phyloP scores from a whole-genome alignment of 495 filamentous ascomycete species.

The Venustampulla echinocandica region DNA sequence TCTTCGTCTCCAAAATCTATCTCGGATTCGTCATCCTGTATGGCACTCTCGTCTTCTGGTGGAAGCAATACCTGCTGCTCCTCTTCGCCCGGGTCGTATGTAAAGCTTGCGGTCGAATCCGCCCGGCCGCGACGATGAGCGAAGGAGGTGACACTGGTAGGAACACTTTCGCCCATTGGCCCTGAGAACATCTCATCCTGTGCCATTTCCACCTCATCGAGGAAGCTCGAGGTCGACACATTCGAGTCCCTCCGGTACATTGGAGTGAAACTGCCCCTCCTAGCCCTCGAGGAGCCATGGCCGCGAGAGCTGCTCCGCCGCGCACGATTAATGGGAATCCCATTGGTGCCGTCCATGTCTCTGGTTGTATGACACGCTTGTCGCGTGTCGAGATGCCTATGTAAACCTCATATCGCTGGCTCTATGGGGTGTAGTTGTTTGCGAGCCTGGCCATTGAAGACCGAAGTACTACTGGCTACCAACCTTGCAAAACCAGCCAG shows the following conservation, averaged over 20 bases:
- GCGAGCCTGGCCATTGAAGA: too few relatives aligned
- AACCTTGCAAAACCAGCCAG: too few relatives aligned
- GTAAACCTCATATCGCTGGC: not conserved
- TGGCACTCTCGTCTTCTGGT: conserved; percentile 21
- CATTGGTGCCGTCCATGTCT: conserved; percentile 15
- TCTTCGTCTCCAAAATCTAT: conserved; percentile 18
- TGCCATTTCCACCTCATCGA: conserved; percentile 98
- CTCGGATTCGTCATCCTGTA: conserved; percentile 21
- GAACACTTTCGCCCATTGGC: conserved; percentile 89
- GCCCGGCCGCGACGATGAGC: conserved; percentile 69
- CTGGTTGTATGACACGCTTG: conserved; percentile 2
- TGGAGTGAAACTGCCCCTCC: not conserved
- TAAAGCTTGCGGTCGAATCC: conserved; percentile 80
- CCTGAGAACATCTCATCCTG: conserved; percentile 94
- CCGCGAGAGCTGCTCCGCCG: conserved; percentile 20
- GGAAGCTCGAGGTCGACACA: conserved; percentile 73
- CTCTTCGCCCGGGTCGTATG: conserved; percentile 70
- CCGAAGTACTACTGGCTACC: too few relatives aligned
- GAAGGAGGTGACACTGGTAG: conserved; percentile 82
- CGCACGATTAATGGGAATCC: conserved; percentile 11
- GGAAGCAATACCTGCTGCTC: conserved; percentile 23
- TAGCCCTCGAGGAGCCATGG: conserved; percentile 12
- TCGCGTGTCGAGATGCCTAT: not conserved
- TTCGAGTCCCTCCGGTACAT: conserved; percentile 55
- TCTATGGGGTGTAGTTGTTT: too few relatives aligned